A percentile compares a stretch with the other conserved stretches of the same genome.
These are phyloP conservation scores for Talaromyces ruber DNA, from an alignment of 495 filamentous ascomycete genomes.

Conservation along the genomic window DNA sequence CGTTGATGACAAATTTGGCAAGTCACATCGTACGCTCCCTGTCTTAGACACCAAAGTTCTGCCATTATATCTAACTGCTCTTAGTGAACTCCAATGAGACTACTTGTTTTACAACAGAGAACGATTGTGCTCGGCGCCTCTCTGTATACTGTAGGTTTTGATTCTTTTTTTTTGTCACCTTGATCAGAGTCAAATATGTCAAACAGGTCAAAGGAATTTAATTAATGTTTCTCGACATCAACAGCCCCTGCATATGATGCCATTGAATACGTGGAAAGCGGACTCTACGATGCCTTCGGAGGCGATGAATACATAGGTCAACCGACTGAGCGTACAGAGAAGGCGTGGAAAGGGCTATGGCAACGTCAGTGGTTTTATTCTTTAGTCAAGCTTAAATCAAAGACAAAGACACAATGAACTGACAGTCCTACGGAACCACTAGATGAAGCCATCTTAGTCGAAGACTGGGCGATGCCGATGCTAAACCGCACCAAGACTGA, in stretches of 20 bases:
- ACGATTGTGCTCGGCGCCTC: neutral
- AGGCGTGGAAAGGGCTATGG: neutral
- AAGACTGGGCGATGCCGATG: neutral
- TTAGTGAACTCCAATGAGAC: too few relatives aligned
- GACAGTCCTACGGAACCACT: neutral
- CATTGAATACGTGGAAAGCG: neutral
- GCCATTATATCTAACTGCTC: too few relatives aligned
- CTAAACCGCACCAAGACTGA: neutral
- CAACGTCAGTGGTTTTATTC: neutral
- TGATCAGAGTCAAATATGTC: neutral
- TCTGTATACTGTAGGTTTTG: neutral
- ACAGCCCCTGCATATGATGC: neutral
- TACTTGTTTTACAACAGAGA: neutral
- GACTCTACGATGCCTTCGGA: neutral
- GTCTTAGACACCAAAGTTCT: too few relatives aligned
- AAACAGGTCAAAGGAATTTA: too few relatives aligned
- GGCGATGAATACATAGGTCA: neutral
- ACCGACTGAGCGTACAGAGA: neutral
- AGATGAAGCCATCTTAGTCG: neutral
- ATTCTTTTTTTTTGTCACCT: neutral
- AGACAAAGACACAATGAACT: too few relatives aligned
- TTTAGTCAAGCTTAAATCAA: too few relatives aligned
- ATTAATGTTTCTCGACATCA: too few relatives aligned
- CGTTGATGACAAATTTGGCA: too few relatives aligned
- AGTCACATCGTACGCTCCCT: too few relatives aligned